Evolutionary conservation across 2,329 filamentous ascomycete genomes (phyloP).

Genomic region (Clonostachys byssicola): DNA sequence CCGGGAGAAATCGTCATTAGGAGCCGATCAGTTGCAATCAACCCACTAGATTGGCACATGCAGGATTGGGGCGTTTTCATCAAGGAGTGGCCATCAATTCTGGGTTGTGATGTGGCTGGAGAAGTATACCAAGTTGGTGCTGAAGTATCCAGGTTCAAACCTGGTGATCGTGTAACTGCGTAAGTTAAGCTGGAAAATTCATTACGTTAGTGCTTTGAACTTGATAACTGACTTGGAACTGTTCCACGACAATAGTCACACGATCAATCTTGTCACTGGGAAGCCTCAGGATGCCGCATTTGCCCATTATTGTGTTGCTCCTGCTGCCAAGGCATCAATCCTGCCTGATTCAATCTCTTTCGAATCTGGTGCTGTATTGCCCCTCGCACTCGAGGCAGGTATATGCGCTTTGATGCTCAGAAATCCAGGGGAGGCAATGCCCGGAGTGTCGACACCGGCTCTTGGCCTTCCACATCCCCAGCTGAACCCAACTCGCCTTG

Average conservation of each 20-base stretch:
- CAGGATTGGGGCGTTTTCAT: constrained; percentile 23
- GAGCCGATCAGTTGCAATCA: constrained; percentile 17
- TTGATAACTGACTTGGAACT: no score
- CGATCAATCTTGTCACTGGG: constrained; percentile 16
- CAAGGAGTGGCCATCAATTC: constrained; percentile 18
- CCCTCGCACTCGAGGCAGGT: constrained; percentile 16
- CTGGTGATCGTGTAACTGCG: constrained; percentile 17
- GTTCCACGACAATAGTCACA: constrained; percentile 3
- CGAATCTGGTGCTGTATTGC: constrained; percentile 8
- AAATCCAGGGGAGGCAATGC: constrained; percentile 13
- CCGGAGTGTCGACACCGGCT: constrained; percentile 17
- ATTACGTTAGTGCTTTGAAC: no score
- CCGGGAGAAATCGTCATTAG: constrained; percentile 11
- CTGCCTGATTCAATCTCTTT: constrained; percentile 16
- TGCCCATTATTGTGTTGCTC: constrained; percentile 12
- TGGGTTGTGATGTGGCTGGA: constrained; percentile 22
- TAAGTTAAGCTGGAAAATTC: background rate
- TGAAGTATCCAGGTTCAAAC: constrained; percentile 11
- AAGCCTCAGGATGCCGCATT: constrained; percentile 16
- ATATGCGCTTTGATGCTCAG: constrained; percentile 15
- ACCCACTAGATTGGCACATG: constrained; percentile 19
- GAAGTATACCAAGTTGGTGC: constrained; percentile 18
- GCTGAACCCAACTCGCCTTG: constrained; percentile 1
- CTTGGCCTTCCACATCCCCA: constrained; percentile 12
- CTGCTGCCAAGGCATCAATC: constrained; percentile 13